A percentile compares a stretch with the other conserved stretches of the same genome.
Conservation (phyloP, 2,329 filamentous ascomycete species). For the Aspergillus sp. region DNA sequence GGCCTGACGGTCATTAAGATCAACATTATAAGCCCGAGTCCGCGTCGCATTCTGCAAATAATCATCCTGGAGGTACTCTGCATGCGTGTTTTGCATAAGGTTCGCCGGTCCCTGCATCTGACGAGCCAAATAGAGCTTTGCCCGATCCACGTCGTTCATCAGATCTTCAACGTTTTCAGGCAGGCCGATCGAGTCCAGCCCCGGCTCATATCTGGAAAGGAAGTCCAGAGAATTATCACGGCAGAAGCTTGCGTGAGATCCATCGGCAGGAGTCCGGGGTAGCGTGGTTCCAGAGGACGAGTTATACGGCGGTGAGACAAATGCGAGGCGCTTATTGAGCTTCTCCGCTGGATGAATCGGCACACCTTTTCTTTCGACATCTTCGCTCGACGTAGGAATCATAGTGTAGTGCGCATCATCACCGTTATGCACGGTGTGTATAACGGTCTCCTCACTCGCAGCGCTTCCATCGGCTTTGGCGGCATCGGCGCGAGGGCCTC, state of each 20-base stretch:
- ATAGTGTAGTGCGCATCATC: slow-evolving; percentile 82
- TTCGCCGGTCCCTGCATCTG: slow-evolving; percentile 28
- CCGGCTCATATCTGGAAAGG: slow-evolving; percentile 40
- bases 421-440: slow-evolving; percentile 71
- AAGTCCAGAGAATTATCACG: slow-evolving; percentile 52
- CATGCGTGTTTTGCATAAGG: slow-evolving; percentile 1
- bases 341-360: slow-evolving; percentile 70
- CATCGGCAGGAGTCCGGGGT: slow-evolving; percentile 43
- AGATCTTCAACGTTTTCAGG: slow-evolving; percentile 70
- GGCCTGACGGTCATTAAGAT: too few species aligned
- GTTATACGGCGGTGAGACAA: too few species aligned
- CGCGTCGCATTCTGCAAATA: too few species aligned
- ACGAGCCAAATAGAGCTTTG: slow-evolving; percentile 70
- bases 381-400: slow-evolving; percentile 72
- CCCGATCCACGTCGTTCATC: slow-evolving; percentile 73
- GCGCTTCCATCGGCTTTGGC: slow-evolving; percentile 72
- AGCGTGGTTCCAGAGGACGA: too few species aligned
- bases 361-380: slow-evolving; percentile 44
- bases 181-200: slow-evolving; percentile 60
- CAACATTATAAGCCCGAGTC: too few species aligned
- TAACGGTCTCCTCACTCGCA: slow-evolving; percentile 78
- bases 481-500: slow-evolving; percentile 86
- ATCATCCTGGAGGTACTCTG: too few species aligned
- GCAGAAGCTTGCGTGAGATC: slow-evolving; percentile 65
- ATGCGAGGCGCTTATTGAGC: slow-evolving; percentile 70